Percentiles rank a stretch among this genome's conserved stretches.
Conservation (phyloP, 192 early-diverging fungal genomes). For the Podila epicladia region DNA sequence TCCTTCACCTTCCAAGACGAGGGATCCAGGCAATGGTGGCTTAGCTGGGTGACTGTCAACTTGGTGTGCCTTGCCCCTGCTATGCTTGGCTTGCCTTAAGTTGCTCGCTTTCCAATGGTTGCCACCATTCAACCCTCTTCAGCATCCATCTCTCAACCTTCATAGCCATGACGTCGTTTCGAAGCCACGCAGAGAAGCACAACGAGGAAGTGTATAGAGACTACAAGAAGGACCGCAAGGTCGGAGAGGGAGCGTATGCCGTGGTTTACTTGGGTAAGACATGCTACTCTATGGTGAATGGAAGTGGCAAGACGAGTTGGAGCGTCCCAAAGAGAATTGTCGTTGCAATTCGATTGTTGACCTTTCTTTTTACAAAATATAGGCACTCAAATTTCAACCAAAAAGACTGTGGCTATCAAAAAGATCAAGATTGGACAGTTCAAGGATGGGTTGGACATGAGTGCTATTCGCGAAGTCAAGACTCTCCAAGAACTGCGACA, state of each 20-base stretch:
- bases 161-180: slow-evolving; percentile 17
- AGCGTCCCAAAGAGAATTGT: no score
- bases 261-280: slow-evolving; percentile 84
- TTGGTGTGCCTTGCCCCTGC: no score
- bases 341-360: no score
- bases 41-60: not conserved
- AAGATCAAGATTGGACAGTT: slow-evolving; percentile 95
- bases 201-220: slow-evolving; percentile 72
- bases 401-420: slow-evolving; percentile 91
- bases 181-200: slow-evolving; percentile 65
- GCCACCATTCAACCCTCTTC: not conserved
- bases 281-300: not conserved
- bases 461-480: slow-evolving; percentile 95
- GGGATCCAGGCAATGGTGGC: not conserved
- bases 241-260: slow-evolving; percentile 98
- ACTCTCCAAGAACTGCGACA: slow-evolving; percentile 92
- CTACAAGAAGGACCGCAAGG: slow-evolving; percentile 89
- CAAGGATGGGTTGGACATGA: slow-evolving; percentile 95
- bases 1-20: not conserved
- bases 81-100: not conserved
- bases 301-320: no score
- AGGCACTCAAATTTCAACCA: slow-evolving; percentile 68
- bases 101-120: not conserved
- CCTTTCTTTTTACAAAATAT: not conserved
- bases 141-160: not conserved